A percentile compares a stretch with the other conserved stretches of the same genome.
phyloP scores from a whole-genome alignment of 2,329 filamentous ascomycete species.

The Cordyceps fumosorosea region DNA sequence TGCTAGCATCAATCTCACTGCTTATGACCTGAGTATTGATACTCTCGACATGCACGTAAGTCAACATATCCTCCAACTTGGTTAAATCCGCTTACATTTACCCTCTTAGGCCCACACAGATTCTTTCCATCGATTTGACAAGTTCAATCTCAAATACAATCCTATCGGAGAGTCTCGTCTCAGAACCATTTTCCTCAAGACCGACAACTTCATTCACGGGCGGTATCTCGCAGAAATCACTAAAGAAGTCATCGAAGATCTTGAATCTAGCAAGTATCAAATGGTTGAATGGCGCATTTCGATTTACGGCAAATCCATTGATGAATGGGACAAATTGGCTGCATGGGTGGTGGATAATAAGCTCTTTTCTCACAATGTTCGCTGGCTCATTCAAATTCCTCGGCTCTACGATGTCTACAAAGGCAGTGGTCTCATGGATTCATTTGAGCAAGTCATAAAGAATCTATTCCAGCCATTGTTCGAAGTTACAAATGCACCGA shows the following conservation, averaged over 20 bases:
- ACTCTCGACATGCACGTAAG: constrained; percentile 96
- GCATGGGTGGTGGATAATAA: constrained; percentile 98
- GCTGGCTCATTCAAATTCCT: constrained; percentile 94
- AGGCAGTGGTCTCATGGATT: constrained; percentile 75
- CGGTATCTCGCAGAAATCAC: constrained; percentile 96
- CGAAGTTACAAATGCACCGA: constrained; percentile 83
- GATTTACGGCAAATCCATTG: constrained; percentile 83
- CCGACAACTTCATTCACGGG: constrained; percentile 94
- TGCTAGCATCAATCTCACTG: constrained; percentile 92
- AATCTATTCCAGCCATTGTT: constrained; percentile 94
- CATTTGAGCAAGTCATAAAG: constrained; percentile 81
- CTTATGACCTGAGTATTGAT: constrained; percentile 96
- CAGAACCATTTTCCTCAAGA: constrained; percentile 97
- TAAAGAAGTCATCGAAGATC: constrained; percentile 92
- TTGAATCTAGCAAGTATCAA: constrained; percentile 98
- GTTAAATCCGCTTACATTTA: background rate
- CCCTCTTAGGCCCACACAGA: constrained; percentile 75
- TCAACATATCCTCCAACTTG: constrained; percentile 20
- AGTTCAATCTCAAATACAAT: constrained; percentile 99
- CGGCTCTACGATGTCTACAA: constrained; percentile 96
- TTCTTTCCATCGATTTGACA: constrained; percentile 97
- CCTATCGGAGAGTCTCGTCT: constrained; percentile 92
- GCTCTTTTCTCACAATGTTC: constrained; percentile 93
- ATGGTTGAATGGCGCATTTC: constrained; percentile 99
- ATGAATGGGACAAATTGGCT: constrained; percentile 97